phyloP scores from a whole-genome alignment of 495 filamentous ascomycete species.

The Tirmania nivea region DNA sequence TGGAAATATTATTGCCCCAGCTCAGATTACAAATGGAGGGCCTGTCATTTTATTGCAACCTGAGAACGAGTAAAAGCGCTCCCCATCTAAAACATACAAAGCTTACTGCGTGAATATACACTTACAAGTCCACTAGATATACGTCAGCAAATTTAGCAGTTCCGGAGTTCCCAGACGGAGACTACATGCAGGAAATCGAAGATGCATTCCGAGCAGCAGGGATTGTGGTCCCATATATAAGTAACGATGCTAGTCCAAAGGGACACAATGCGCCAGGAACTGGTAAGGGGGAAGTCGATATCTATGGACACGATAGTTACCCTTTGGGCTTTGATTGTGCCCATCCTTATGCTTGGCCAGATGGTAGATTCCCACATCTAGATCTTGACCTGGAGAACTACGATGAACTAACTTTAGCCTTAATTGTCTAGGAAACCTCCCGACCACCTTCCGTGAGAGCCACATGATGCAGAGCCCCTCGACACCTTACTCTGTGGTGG shows the following conservation, averaged over 20 bases:
- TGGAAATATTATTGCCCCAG: slow-evolving; percentile 41
- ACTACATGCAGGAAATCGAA: slow-evolving; percentile 49
- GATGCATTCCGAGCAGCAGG: slow-evolving; percentile 45
- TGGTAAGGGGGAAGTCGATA: slow-evolving; percentile 40
- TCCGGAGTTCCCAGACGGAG: slow-evolving; percentile 14
- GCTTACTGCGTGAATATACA: too few relatives aligned
- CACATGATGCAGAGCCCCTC: too few relatives aligned
- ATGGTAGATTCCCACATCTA: too few relatives aligned
- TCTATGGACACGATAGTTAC: slow-evolving; percentile 55
- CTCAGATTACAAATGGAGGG: slow-evolving; percentile 60
- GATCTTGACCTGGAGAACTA: too few relatives aligned
- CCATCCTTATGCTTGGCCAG: not conserved
- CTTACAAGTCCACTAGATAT: too few relatives aligned
- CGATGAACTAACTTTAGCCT: too few relatives aligned
- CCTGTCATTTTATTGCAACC: slow-evolving; percentile 59
- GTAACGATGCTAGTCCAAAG: slow-evolving; percentile 39
- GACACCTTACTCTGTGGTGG: too few relatives aligned
- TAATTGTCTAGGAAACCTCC: too few relatives aligned
- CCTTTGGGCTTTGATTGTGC: slow-evolving; percentile 33
- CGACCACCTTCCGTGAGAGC: too few relatives aligned
- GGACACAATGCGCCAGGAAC: slow-evolving; percentile 38
- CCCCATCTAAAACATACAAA: too few relatives aligned
- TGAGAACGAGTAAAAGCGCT: slow-evolving; percentile 67
- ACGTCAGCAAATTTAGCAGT: too few relatives aligned
- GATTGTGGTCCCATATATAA: slow-evolving; percentile 53